Evolutionary conservation across 495 filamentous ascomycete species (phyloP), one percentile per base, ranked within the genome.

Genomic region (Acidomyces sp.): DNA sequence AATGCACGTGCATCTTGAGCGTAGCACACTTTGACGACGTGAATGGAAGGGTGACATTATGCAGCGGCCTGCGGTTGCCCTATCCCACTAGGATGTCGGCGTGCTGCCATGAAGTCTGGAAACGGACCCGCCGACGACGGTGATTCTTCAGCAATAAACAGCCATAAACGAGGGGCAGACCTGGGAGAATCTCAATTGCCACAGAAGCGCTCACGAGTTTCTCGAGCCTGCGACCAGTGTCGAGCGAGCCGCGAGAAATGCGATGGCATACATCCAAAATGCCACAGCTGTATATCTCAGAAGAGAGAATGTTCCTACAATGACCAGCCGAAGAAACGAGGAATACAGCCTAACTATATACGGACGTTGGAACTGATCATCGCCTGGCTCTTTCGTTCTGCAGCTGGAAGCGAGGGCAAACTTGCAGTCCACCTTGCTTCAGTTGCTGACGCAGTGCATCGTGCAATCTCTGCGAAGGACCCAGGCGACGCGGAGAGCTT

Each of bases 311-410:
- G 80, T 53, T 74, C 76, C 3, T 85, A 83, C 57, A 69, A 77
- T 39, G 67, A 74, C 17, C 72, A 70, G 45, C 72, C 79, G 19
- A 82, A 80, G 58, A 85, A 84, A 55, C 70, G 80, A 32, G 80
- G 77, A 0, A 63, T 80, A 17, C 72, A 72, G 29, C 68, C 72
- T 24, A 77, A 77, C 28, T 80, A 78, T 53, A 74, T 80, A 1
- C 62, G 72, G 25, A 68, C 69, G 4, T 56, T 82, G 16, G 77
- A 82, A 53, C 60, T 60, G 33, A 55, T 60, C 0, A 37, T 69
- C 5, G 67, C 65, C 4, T 57, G 68, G 41, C 27, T 68, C 3
- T 50, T 67, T 7, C 46, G 54, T 7, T 46, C 56, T 23, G 34
- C 58, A 4, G 50, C 60, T 1, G 52, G 44, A n/a, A 50, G 48